Conservation (phyloP, 2,329 filamentous ascomycete genomes). For the Phoma herbarum region DNA sequence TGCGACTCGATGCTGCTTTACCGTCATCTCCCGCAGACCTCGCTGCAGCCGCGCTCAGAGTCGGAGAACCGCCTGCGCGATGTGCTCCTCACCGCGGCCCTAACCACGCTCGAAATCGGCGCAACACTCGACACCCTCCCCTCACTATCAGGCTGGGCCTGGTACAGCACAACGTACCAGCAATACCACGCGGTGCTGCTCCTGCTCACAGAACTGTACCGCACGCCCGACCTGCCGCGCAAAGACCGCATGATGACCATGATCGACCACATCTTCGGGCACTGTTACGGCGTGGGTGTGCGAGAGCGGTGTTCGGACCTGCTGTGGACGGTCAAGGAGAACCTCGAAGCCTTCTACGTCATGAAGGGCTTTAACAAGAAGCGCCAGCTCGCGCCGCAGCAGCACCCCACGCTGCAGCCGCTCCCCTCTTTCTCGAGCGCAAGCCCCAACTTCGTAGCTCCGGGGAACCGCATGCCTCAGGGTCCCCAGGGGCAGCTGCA, state of each 20-base stretch:
- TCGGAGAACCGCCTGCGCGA: constrained; percentile 50
- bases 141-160: constrained; percentile 46
- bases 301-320: constrained; percentile 48
- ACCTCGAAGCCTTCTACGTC: constrained; percentile 50
- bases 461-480: background rate
- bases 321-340: constrained; percentile 51
- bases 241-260: constrained; percentile 52
- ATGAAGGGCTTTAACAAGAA: constrained; percentile 51
- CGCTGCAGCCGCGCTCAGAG: constrained; percentile 45
- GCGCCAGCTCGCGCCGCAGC: constrained; percentile 32
- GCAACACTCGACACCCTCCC: constrained; percentile 52
- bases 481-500: constrained; percentile 32
- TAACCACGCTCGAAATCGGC: constrained; percentile 51
- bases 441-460: constrained; percentile 11
- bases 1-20: constrained; percentile 53
- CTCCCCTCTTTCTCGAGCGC: constrained; percentile 27
- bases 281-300: constrained; percentile 50
- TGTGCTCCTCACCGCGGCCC: constrained; percentile 47
- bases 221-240: constrained; percentile 45
- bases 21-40: constrained; percentile 50
- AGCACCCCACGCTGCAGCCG: constrained; percentile 42
- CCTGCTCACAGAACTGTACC: constrained; percentile 50
- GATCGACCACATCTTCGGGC: constrained; percentile 52
- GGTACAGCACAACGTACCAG: constrained; percentile 52
- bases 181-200: constrained; percentile 51